Conservation (phyloP, 805 yeast species). For the Debaryomyces prosopidis region DNA sequence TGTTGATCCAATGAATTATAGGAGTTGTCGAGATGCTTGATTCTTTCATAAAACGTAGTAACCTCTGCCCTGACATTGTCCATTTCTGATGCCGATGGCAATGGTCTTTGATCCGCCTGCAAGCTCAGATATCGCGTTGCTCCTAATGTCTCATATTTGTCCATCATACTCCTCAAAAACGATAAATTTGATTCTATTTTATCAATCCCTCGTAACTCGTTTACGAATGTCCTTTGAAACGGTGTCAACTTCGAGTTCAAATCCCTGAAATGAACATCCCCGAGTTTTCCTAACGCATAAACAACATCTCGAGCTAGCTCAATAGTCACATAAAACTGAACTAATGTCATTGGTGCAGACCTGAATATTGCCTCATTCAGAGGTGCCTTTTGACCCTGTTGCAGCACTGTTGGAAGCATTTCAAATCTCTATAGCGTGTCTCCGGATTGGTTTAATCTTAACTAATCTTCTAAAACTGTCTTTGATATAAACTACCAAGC, state of each 20-base stretch:
- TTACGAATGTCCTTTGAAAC: constrained; percentile 47
- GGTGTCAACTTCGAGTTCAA: constrained; percentile 49
- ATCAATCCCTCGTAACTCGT: constrained; percentile 41
- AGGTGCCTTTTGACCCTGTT: not conserved
- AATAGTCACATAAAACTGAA: constrained; percentile 48
- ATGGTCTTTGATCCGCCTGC: constrained; percentile 58
- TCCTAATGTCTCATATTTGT: constrained; percentile 26
- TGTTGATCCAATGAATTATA: constrained; percentile 26
- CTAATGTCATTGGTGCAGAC: constrained; percentile 50
- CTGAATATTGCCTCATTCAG: constrained; percentile 41
- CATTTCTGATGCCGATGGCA: constrained; percentile 36
- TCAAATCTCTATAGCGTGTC: not conserved
- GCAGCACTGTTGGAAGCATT: not conserved
- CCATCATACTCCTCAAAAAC: constrained; percentile 28
- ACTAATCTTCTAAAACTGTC: no score
- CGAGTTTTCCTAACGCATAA: constrained; percentile 35
- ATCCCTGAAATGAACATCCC: constrained; percentile 45
- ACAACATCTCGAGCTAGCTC: constrained; percentile 47
- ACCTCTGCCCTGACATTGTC: constrained; percentile 30
- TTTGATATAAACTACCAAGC: no score
- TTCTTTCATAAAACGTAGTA: constrained; percentile 25
- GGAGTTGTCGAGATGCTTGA: constrained; percentile 39
- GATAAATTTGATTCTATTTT: constrained; percentile 29
- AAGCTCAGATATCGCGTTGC: constrained; percentile 25
- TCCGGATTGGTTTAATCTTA: no score